Conservation (phyloP, 192 early-diverging fungal genomes). For the Phycomyces blakesleeanus region DNA sequence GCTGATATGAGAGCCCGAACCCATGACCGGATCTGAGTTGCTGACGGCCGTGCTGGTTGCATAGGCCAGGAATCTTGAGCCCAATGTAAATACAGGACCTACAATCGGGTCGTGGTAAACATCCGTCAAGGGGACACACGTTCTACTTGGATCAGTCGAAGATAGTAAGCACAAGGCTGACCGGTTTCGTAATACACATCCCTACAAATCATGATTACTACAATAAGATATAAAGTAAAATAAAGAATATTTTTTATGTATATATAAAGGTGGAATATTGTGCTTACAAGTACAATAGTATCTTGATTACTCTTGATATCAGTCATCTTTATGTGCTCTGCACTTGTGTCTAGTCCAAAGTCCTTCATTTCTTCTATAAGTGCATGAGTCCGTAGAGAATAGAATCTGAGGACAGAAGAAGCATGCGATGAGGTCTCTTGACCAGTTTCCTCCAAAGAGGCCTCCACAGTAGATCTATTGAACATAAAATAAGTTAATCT, state of each 20-base stretch:
- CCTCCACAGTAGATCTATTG: not conserved
- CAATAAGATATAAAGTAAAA: no score
- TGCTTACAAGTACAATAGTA: conserved; percentile 59
- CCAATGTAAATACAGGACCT: conserved; percentile 53
- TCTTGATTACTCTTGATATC: conserved; percentile 55
- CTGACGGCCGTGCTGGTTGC: conserved; percentile 52
- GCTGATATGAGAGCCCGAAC: conserved; percentile 7
- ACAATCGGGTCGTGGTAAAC: conserved; percentile 33
- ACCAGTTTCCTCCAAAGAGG: not conserved
- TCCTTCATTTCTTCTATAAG: conserved; percentile 46
- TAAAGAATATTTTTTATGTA: no score
- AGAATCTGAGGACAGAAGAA: conserved; percentile 39
- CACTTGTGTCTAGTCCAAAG: conserved; percentile 30
- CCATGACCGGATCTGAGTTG: conserved; percentile 18
- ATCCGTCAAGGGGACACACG: conserved; percentile 45
- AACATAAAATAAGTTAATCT: not conserved
- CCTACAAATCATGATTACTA: no score
- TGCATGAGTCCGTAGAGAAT: conserved; percentile 54
- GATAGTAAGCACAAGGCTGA: conserved; percentile 50
- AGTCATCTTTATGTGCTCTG: conserved; percentile 35
- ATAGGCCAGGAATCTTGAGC: conserved; percentile 65
- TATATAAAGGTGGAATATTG: not conserved
- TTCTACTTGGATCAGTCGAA: conserved; percentile 37
- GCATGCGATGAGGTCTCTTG: not conserved
- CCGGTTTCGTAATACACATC: conserved; percentile 4